Evolutionary conservation across 1,139 yeast species (phyloP).

Genomic region (Candida sojae): DNA sequence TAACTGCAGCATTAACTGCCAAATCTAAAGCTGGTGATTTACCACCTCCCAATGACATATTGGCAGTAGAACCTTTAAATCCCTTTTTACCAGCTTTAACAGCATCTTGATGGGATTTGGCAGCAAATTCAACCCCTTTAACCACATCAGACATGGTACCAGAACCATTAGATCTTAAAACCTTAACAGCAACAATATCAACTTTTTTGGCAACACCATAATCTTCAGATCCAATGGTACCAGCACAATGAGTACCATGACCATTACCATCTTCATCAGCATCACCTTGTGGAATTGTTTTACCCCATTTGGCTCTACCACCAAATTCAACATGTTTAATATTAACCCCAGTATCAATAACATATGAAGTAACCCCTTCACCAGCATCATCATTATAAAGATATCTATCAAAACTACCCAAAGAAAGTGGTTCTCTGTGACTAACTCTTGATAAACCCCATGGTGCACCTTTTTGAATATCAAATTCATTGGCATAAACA

Average conservation of each 20-base stretch:
- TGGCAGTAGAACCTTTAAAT: slow-evolving; percentile 47
- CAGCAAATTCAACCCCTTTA: slow-evolving; percentile 46
- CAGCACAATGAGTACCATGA: slow-evolving; percentile 51
- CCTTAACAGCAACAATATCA: slow-evolving; percentile 43
- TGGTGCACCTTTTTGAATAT: slow-evolving; percentile 39
- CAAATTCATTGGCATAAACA: slow-evolving; percentile 34
- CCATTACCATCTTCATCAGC: slow-evolving; percentile 51
- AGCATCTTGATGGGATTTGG: slow-evolving; percentile 35
- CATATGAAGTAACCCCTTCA: slow-evolving; percentile 46
- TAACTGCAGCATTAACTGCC: slow-evolving; percentile 44
- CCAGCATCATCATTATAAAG: slow-evolving; percentile 43
- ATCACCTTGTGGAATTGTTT: slow-evolving; percentile 35
- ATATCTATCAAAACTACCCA: slow-evolving; percentile 36
- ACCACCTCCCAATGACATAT: slow-evolving; percentile 49
- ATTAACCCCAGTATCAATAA: slow-evolving; percentile 46
- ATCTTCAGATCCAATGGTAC: slow-evolving; percentile 43
- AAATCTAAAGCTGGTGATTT: slow-evolving; percentile 41
- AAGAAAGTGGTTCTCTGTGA: slow-evolving; percentile 41
- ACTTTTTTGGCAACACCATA: slow-evolving; percentile 48
- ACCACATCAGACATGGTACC: slow-evolving; percentile 46
- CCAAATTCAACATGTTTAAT: slow-evolving; percentile 42
- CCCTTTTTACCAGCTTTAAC: slow-evolving; percentile 31
- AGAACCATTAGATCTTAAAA: slow-evolving; percentile 41
- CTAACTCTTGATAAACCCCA: slow-evolving; percentile 45
- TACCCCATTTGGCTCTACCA: slow-evolving; percentile 47